A percentile compares a stretch with the other conserved stretches of the same genome.
phyloP scores from a whole-genome alignment of 345 rosid species.

The Eucalyptus dawsonii region DNA sequence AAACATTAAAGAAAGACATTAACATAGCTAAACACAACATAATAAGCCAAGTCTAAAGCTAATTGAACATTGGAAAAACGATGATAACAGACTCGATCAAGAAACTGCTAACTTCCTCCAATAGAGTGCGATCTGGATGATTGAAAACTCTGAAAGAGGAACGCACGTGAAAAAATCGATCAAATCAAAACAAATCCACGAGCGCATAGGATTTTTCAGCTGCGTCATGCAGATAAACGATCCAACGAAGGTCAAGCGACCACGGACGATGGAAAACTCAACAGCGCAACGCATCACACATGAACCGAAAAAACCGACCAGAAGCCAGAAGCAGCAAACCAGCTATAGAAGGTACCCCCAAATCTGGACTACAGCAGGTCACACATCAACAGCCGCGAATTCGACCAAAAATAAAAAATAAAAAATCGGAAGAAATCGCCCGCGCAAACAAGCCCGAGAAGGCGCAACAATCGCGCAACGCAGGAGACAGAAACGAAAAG shows the following conservation, averaged over 20 bases:
- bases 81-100: not conserved
- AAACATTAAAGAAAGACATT: not conserved
- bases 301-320: not conserved
- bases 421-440: not conserved
- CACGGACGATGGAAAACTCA: not conserved
- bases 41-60: not conserved
- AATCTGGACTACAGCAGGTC: not conserved
- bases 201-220: not conserved
- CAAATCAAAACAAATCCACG: not conserved
- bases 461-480: not conserved
- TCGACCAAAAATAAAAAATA: not conserved
- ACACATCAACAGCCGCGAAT: not conserved
- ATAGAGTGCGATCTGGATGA: not conserved
- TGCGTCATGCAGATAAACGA: not conserved
- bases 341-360: not conserved
- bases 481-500: not conserved
- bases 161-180: not conserved
- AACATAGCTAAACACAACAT: not conserved
- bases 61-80: not conserved
- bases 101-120: not conserved
- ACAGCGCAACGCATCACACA: not conserved
- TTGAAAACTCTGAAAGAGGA: not conserved
- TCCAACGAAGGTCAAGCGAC: not conserved
- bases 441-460: not conserved
- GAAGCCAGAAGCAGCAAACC: not conserved